phyloP scores from a whole-genome alignment of 495 filamentous ascomycete species.

The Aspergillus affinis region DNA sequence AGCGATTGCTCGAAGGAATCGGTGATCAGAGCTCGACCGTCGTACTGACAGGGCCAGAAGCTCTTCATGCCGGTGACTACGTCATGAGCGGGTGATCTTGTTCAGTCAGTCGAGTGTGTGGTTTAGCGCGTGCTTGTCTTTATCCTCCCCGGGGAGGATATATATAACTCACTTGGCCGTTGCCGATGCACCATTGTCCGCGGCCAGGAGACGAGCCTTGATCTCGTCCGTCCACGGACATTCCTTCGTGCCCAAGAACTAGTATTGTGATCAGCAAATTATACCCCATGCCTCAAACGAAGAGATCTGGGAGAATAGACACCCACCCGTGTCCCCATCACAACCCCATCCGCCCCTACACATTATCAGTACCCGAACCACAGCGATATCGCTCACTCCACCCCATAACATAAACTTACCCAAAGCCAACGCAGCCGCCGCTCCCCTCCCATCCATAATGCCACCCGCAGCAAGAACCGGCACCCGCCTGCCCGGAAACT shows the following conservation, averaged over 20 bases:
- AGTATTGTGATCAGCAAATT: not conserved
- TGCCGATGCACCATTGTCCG: not conserved
- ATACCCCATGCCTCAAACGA: not conserved
- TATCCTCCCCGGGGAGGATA: too few relatives aligned
- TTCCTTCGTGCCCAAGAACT: conserved; percentile 1
- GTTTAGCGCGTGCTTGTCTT: too few relatives aligned
- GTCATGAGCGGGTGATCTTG: not conserved
- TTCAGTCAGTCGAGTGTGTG: not conserved
- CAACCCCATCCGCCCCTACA: conserved; percentile 1
- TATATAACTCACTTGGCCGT: not conserved
- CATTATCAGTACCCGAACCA: not conserved
- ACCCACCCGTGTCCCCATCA: conserved; percentile 5
- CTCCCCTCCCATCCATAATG: conserved; percentile 1
- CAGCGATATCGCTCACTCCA: not conserved
- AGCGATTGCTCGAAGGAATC: not conserved
- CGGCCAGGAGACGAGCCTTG: not conserved
- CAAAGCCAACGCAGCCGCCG: not conserved
- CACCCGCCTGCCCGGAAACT: not conserved
- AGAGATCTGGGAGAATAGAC: not conserved
- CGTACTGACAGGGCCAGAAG: conserved; percentile 1
- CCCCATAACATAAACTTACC: not conserved
- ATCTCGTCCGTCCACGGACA: not conserved
- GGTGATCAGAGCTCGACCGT: not conserved
- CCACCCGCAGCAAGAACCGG: conserved; percentile 1
- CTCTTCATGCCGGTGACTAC: not conserved